Evolutionary conservation across 768 basidiomycete genomes (phyloP), one percentile per base, ranked within the genome.

Genomic region (Agaricus subrufescens): DNA sequence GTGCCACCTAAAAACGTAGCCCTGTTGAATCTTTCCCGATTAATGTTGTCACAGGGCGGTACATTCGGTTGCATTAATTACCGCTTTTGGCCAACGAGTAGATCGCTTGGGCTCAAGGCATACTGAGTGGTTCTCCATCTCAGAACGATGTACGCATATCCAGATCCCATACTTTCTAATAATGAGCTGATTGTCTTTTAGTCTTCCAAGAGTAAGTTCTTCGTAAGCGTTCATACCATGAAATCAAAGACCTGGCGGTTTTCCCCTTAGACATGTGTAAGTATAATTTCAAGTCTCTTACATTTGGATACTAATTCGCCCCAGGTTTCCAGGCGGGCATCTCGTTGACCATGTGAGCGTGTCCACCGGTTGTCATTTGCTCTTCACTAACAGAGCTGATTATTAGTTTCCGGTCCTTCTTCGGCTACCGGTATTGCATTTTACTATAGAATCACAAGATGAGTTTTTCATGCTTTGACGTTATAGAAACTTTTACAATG

Each of bases 401-500:
- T 14, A 8, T 29, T 19, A 60, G 59, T 56, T 58, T 27, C 60
- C 60, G 0, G 44, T 57, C 23, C 50, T 61, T 15, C 39, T 52
- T 4, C 48, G 34, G 7, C 51, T 61, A n/a, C 60, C 60, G n/a
- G 59, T 60, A 49, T 23, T 43, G 15, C 26, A 34, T 40, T 39
- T 39, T 23, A 8, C 15, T 42, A 42, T 42, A 10, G 2, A 42
- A 25, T 23, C 7, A 25, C 23, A 15, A 5, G 4, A 23, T 25
- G 1, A 12, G 26, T 48, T 48, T n/a, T 4, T 8, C 19, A 23
- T 27, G 15, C 37, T n/a, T 42, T 7, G 7, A 19, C 39, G n/a
- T 14, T 27, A 7, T 42, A 70, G 69, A 58, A 58, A 23, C 62
- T 56, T 25, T 49, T 69, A 9, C 68, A 69, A 57, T 69, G 69